Base-by-base conservation (phyloP, 2,329 filamentous ascomycete genomes). In the Exophiala mesophila region DNA sequence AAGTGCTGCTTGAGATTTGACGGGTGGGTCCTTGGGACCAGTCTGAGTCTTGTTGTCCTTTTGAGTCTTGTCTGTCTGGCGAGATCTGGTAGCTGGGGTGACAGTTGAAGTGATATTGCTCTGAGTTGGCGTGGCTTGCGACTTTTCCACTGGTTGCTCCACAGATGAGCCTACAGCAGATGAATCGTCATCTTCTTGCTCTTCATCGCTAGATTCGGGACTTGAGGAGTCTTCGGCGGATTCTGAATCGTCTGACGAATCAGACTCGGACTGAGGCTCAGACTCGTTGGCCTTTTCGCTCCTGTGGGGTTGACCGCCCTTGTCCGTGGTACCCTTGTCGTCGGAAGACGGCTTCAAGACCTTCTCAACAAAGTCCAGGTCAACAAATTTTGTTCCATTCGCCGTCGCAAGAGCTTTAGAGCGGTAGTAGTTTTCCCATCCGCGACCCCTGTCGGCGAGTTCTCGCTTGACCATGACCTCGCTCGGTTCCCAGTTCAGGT, bases 381-480 rank as follows among this genome's bases (percentile, higher is more conserved):
- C 77, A 8, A 81, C 59, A 39, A 82, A 73, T n/a, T 70, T 64
- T 39, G 67, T 66, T 5, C 77, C 78, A 10, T 64, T 65, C 31
- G 62, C 63, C 36, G 75, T 67, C 2, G 75, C 74, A 35, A 69
- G 61, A 16, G 64, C 66, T 59, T 73, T 75, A 16, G 74, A 72
- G 30, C 63, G 63, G 16, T 63, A 60, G 49, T 72, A 73, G 15
- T 67, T 68, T 32, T 72, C 69, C 65, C 68, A 71, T 3, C 70
- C 71, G 40, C 79, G 74, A 26, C 75, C 75, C 31, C 76, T 70
- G 36, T 72, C 67, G 33, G 76, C 72, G n/a, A 83, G 67, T 60
- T 82, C 77, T 21, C 78, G 73, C 43, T 76, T 70, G 34, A 82
- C 78, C 79, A 83, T 83, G 8, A 80, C 77, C 47, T 78, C 76